Conservation (phyloP, 202 grass and related monocot species). For the Zoysia matrella region DNA sequence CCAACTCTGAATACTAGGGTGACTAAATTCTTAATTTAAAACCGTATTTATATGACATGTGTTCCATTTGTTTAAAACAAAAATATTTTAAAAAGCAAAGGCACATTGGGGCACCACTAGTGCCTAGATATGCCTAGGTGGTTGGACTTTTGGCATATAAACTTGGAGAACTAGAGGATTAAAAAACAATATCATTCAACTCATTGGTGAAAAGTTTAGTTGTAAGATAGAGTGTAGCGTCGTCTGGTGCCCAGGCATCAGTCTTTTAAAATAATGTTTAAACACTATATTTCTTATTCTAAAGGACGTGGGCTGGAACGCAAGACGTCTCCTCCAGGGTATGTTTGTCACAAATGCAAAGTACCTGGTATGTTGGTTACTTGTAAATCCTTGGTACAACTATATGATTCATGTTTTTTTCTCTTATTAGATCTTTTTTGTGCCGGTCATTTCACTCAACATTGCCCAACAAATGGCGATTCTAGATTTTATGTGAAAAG, state of each 20-base stretch:
- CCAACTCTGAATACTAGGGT: no score
- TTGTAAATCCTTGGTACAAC: constrained; percentile 25
- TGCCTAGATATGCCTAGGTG: neutral
- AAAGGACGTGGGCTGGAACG: constrained; percentile 80
- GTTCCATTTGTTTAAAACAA: neutral
- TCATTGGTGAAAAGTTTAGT: neutral
- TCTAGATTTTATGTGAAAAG: constrained; percentile 80
- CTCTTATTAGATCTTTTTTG: constrained; percentile 32
- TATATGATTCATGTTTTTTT: constrained; percentile 27
- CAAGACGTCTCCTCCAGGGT: constrained; percentile 81
- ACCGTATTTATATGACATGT: no score
- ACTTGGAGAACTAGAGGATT: neutral
- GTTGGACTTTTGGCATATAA: neutral
- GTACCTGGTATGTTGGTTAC: constrained; percentile 72
- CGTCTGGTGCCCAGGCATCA: neutral
- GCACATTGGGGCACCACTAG: no score
- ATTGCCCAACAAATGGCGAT: constrained; percentile 97
- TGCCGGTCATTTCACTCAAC: constrained; percentile 98
- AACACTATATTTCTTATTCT: constrained; percentile 18
- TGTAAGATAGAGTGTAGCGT: neutral
- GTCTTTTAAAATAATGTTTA: neutral
- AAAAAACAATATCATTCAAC: neutral
- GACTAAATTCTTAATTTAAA: no score
- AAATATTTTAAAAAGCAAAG: neutral
- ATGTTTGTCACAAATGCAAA: constrained; percentile 99